A percentile compares a stretch with the other conserved stretches of the same genome.
Conservation (phyloP, 257 asterid genomes). For the Scutellaria galericulata region DNA sequence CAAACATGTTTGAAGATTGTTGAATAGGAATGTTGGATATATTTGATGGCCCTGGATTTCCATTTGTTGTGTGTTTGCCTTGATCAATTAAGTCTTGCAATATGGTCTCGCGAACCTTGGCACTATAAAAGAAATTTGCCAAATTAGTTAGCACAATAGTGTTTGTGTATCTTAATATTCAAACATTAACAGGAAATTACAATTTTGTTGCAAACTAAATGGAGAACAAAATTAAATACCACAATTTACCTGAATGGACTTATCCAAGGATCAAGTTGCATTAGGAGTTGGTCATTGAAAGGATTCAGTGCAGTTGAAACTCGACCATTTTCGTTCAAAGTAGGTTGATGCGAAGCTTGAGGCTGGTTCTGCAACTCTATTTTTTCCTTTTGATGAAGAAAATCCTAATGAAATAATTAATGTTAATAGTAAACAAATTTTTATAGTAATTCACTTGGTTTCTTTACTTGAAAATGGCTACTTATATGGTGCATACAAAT, state of each 20-base stretch:
- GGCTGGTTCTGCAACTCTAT: conserved; percentile 37
- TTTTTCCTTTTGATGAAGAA: conserved; percentile 26
- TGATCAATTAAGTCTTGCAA: conserved; percentile 38
- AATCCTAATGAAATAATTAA: conserved; percentile 7
- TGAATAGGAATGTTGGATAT: conserved; percentile 18
- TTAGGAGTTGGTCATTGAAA: conserved; percentile 31
- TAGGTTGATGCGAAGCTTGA: conserved; percentile 10
- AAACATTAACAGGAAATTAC: too few species aligned
- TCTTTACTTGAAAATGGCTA: too few species aligned
- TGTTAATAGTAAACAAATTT: background rate
- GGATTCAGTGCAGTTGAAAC: conserved; percentile 29
- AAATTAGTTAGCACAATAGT: background rate
- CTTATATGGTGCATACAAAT: too few species aligned
- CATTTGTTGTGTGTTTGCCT: conserved; percentile 15
- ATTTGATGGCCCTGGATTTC: conserved; percentile 20
- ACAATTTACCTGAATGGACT: conserved; percentile 43
- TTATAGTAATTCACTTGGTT: too few species aligned
- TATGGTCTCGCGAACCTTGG: conserved; percentile 37
- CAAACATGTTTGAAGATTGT: conserved; percentile 25
- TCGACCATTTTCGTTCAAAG: conserved; percentile 18
- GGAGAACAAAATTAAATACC: background rate
- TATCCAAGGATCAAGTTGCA: conserved; percentile 54
- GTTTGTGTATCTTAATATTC: too few species aligned
- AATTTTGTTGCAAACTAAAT: background rate
- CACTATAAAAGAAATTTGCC: conserved; percentile 21